Base-by-base conservation (phyloP, 2,329 filamentous ascomycete species). In the Aspergillus novofumigatus region DNA sequence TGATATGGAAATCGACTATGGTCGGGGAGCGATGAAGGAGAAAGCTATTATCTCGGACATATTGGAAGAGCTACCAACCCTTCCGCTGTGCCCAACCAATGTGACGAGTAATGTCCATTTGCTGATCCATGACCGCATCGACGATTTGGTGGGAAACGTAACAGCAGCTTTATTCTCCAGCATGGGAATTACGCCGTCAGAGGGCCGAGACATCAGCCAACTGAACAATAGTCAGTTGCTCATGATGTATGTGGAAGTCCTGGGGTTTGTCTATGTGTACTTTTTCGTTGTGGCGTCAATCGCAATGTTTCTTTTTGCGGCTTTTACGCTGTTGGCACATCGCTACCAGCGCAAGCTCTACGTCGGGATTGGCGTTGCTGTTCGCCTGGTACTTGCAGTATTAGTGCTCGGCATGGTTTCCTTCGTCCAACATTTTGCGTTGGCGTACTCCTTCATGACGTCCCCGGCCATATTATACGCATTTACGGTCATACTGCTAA, bases 1-100 rank as follows among this genome's bases (percentile, higher is more conserved):
- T 1, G 69, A 75, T 52, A 76, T 76, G 72, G 73, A 74, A 54
- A 76, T 76, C 38, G 65, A 75, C 50, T 76, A 71, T 54, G 68
- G 63, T 49, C 65, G 63, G 9, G 70, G 69, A 7, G 70, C 69
- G 20, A 65, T 67, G 32, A 64, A 66, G 28, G 69, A 75, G 53
- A 66, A 69, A 56, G 56, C 54, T n/a, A 64, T 67, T 9, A 76
- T 76, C 29, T 63, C 68, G 11, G 61, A 54, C 42, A 67, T 75
- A 14, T 56, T 75, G 52, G 64, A 69, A 44, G 61, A 66, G 53
- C 54, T 76, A 41, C 64, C 66, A 10, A 62, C 64, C 21, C 62
- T 65, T 41, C 66, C 65, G 11, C 62, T 75, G 23, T 76, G 74
- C 55, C 64, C 67, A 2, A 62, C 56, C 17, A 45, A 58, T 11